Percentiles rank a stretch among this genome's conserved stretches.
Evolutionary conservation across 2,329 filamentous ascomycete genomes (phyloP).

Genomic region (Huntiella savannae): DNA sequence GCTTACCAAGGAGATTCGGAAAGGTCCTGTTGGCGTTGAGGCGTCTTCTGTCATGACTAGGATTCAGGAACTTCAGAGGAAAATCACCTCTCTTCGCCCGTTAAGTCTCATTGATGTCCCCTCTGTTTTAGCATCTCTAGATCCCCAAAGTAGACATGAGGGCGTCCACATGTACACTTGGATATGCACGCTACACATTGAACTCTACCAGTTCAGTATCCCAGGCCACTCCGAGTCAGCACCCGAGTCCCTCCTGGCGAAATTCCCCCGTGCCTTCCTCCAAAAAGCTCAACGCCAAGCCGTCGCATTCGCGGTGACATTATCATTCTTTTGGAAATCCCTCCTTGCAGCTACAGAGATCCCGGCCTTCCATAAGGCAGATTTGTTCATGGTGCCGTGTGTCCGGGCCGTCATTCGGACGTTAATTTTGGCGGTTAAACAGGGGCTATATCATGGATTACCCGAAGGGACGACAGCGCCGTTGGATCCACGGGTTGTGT

Average conservation of each 20-base stretch:
- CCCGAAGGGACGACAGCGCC: slow-evolving; percentile 21
- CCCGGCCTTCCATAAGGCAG: slow-evolving; percentile 19
- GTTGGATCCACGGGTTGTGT: slow-evolving; percentile 8
- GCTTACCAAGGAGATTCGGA: slow-evolving; percentile 12
- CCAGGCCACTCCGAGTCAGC: slow-evolving; percentile 19
- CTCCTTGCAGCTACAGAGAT: slow-evolving; percentile 20
- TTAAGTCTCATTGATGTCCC: slow-evolving; percentile 15
- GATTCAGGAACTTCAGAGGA: slow-evolving; percentile 21
- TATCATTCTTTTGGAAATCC: slow-evolving; percentile 18
- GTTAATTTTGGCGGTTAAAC: slow-evolving; percentile 20
- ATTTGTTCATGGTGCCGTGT: slow-evolving; percentile 12
- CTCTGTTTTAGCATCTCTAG: no score
- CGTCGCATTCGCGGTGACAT: slow-evolving; percentile 21
- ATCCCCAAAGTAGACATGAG: no score
- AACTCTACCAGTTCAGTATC: slow-evolving; percentile 22
- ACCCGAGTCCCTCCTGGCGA: slow-evolving; percentile 18
- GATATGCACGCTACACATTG: slow-evolving; percentile 20
- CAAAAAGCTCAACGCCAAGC: slow-evolving; percentile 21
- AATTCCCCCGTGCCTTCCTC: slow-evolving; percentile 21
- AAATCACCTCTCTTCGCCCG: slow-evolving; percentile 15
- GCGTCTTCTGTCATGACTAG: slow-evolving; percentile 21
- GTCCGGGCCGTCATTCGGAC: slow-evolving; percentile 15
- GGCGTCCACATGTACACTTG: slow-evolving; percentile 20
- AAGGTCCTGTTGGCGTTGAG: slow-evolving; percentile 14
- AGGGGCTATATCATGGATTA: slow-evolving; percentile 19